A percentile compares a stretch with the other conserved stretches of the same genome.
Conservation (phyloP, 495 filamentous ascomycete species). For the Penicillium egyptiacum region DNA sequence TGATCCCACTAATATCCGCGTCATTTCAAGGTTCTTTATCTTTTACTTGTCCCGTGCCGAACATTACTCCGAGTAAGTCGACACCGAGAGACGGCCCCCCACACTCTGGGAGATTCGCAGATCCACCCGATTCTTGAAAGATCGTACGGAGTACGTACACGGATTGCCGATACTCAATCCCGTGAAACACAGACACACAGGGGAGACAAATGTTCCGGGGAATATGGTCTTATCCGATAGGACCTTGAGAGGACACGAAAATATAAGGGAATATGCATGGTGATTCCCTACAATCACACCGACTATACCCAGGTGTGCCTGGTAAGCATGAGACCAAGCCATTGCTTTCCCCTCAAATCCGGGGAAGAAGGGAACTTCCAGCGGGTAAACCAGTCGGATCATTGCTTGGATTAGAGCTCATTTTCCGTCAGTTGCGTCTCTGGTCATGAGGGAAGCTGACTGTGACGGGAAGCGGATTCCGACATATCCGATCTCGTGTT, state of each 20-base stretch:
- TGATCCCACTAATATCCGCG: background rate
- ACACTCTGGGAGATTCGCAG: constrained; percentile 1
- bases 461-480: constrained; percentile 11
- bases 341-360: background rate
- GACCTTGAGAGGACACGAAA: background rate
- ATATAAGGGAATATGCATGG: background rate
- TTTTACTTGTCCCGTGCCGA: constrained; percentile 5
- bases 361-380: constrained; percentile 4
- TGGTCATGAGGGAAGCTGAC: background rate
- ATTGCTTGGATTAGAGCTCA: background rate
- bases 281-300: background rate
- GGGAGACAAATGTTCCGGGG: background rate
- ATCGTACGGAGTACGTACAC: background rate
- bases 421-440: background rate
- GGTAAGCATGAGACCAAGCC: background rate
- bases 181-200: constrained; percentile 3
- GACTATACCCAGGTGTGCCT: background rate
- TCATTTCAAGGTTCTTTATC: background rate
- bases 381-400: constrained; percentile 8
- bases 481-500: constrained; percentile 4
- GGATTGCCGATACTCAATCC: constrained; percentile 6
- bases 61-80: background rate
- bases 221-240: constrained; percentile 6
- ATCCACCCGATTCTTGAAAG: constrained; percentile 1
- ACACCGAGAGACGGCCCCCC: constrained; percentile 4